Percentiles rank a stretch among this genome's conserved stretches.
Evolutionary conservation across 768 basidiomycete genomes (phyloP).

Genomic region (Termitomyces sp.): DNA sequence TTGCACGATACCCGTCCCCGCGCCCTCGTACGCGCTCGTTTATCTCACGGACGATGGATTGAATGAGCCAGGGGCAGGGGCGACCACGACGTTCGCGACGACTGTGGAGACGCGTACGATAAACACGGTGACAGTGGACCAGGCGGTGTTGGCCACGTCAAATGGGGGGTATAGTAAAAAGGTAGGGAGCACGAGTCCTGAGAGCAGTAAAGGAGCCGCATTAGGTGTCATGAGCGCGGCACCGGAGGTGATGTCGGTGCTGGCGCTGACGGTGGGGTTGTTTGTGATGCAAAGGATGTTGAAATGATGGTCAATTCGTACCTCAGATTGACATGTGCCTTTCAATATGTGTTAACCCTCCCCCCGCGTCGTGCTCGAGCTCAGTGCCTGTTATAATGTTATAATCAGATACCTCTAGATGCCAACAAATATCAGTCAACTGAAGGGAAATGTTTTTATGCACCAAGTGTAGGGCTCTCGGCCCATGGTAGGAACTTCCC

Average conservation of each 20-base stretch:
- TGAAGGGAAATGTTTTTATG: no score
- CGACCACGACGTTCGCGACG: constrained; percentile 30
- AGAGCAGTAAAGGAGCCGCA: constrained; percentile 18
- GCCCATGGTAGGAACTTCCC: no score
- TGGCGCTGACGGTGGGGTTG: constrained; percentile 4
- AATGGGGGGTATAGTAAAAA: constrained; percentile 43
- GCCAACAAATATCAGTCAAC: no score
- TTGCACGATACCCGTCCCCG: constrained; percentile 58
- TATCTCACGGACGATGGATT: constrained; percentile 46
- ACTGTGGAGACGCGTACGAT: constrained; percentile 43
- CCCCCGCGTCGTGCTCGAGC: no score
- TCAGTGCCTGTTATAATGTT: no score
- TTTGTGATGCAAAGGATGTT: not conserved
- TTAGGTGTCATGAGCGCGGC: not conserved
- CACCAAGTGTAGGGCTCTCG: no score
- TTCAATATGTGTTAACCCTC: no score
- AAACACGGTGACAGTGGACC: constrained; percentile 51
- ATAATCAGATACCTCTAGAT: no score
- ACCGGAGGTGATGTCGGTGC: constrained; percentile 1
- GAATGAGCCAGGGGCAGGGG: constrained; percentile 25
- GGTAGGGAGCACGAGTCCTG: constrained; percentile 34
- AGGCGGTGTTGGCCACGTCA: constrained; percentile 50
- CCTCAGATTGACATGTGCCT: no score
- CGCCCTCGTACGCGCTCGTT: constrained; percentile 61
- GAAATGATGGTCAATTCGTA: not conserved